Conservation (phyloP, 2,329 filamentous ascomycete species). For the Calonectria naviculata region DNA sequence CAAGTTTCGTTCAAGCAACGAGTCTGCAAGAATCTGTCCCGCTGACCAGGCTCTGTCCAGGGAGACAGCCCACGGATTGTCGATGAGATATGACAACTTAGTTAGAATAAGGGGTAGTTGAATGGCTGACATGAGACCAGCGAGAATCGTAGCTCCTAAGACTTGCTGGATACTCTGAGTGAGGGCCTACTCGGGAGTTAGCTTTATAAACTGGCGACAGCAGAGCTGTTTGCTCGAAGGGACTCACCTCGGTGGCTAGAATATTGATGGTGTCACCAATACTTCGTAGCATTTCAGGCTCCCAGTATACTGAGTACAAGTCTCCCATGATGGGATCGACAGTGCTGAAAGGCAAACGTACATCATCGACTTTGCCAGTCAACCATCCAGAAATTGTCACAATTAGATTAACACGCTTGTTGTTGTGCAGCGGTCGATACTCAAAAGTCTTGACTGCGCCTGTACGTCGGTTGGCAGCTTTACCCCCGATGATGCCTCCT, state of each 20-base stretch:
- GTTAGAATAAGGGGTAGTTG: conserved; percentile 93
- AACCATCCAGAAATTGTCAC: conserved; percentile 98
- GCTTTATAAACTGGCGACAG: neutral
- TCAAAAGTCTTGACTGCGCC: conserved; percentile 97
- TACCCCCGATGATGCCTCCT: conserved; percentile 86
- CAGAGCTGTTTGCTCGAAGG: neutral
- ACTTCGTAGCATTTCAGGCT: conserved; percentile 96
- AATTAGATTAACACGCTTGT: conserved; percentile 95
- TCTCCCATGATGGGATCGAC: conserved; percentile 98
- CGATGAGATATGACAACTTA: conserved; percentile 95
- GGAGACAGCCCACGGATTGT: conserved; percentile 99
- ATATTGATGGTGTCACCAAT: conserved; percentile 99
- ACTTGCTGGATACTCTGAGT: conserved; percentile 97
- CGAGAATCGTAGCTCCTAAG: conserved; percentile 87
- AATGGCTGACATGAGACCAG: conserved; percentile 90
- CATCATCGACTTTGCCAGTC: conserved; percentile 97
- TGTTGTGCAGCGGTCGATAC: conserved; percentile 96
- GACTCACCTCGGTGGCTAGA: conserved; percentile 89
- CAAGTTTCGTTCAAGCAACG: conserved; percentile 89
- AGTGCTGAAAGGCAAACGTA: conserved; percentile 94
- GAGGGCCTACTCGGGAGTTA: conserved; percentile 72
- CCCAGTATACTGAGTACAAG: conserved; percentile 96
- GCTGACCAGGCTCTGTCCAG: conserved; percentile 89
- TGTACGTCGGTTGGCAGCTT: conserved; percentile 87
- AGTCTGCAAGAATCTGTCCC: conserved; percentile 93